Evolutionary conservation across 1,284 basidiomycete species (phyloP).

Genomic region (Omphalotus olearius): DNA sequence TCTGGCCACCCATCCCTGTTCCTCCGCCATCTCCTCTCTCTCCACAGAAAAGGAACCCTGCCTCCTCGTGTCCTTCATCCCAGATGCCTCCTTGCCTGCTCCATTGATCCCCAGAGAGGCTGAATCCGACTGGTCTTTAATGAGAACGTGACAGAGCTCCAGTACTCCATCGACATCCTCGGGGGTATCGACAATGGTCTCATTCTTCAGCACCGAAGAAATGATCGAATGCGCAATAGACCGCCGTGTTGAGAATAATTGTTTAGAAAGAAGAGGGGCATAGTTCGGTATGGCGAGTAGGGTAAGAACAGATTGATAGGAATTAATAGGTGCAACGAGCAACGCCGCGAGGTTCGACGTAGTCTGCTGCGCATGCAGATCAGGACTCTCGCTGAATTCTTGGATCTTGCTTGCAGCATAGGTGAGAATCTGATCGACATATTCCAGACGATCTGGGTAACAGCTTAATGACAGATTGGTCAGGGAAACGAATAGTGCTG

Average conservation of each 20-base stretch:
- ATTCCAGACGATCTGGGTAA: slow-evolving; percentile 92
- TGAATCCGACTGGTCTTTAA: slow-evolving; percentile 80
- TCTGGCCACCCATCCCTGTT: slow-evolving; percentile 94
- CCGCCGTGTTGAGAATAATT: slow-evolving; percentile 85
- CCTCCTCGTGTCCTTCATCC: slow-evolving; percentile 48
- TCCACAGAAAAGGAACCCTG: slow-evolving; percentile 59
- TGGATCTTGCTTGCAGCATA: slow-evolving; percentile 85
- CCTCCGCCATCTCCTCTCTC: slow-evolving; percentile 88
- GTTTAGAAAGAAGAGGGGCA: slow-evolving; percentile 73
- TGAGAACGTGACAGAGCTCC: slow-evolving; percentile 85
- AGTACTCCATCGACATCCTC: slow-evolving; percentile 91
- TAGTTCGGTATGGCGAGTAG: slow-evolving; percentile 90
- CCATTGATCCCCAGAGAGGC: slow-evolving; percentile 25
- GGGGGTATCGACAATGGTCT: slow-evolving; percentile 85
- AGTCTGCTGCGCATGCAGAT: slow-evolving; percentile 84
- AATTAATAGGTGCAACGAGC: slow-evolving; percentile 88
- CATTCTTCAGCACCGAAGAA: slow-evolving; percentile 90
- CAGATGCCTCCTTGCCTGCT: slow-evolving; percentile 25
- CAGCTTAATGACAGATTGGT: slow-evolving; percentile 92
- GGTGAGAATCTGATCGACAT: slow-evolving; percentile 89
- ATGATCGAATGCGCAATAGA: slow-evolving; percentile 90
- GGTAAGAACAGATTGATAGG: slow-evolving; percentile 90
- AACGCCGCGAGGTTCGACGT: slow-evolving; percentile 86
- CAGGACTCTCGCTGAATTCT: slow-evolving; percentile 82
- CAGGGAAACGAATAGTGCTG: slow-evolving; percentile 88